Percentiles rank a stretch among this genome's conserved stretches.
phyloP scores from a whole-genome alignment of 164 flowering plant species.

The Vitis labrusca region DNA sequence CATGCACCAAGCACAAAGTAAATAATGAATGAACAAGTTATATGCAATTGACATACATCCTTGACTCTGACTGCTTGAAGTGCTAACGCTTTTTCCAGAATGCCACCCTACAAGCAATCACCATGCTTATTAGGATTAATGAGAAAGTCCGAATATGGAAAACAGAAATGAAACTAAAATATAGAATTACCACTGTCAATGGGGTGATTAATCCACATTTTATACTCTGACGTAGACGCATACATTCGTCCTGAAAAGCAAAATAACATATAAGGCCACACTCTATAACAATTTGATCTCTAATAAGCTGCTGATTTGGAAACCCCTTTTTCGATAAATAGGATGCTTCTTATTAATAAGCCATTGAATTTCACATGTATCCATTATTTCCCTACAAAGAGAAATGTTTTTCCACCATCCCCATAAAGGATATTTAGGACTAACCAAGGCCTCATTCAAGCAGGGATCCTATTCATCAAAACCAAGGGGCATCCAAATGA shows the following conservation, averaged over 20 bases:
- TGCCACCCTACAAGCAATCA: constrained; percentile 69
- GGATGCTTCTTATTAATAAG: no score
- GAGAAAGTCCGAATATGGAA: background rate
- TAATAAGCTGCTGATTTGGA: background rate
- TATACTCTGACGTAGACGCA: constrained; percentile 89
- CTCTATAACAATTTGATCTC: no score
- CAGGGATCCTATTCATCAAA: background rate
- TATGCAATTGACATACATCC: constrained; percentile 63
- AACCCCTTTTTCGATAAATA: background rate
- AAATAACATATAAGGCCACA: constrained; percentile 1
- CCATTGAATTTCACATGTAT: no score
- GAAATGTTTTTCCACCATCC: no score
- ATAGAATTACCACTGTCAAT: constrained; percentile 76
- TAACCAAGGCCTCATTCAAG: background rate
- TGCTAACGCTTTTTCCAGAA: constrained; percentile 79
- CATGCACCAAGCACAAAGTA: background rate
- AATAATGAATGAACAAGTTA: background rate
- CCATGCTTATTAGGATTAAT: background rate
- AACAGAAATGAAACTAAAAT: background rate
- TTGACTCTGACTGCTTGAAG: constrained; percentile 81
- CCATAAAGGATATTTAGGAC: background rate
- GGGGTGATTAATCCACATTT: constrained; percentile 88
- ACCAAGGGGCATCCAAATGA: background rate
- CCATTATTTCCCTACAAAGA: no score
- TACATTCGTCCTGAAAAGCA: constrained; percentile 84